Base-by-base conservation (phyloP, 768 basidiomycete species). In the Naganishia randhawae region DNA sequence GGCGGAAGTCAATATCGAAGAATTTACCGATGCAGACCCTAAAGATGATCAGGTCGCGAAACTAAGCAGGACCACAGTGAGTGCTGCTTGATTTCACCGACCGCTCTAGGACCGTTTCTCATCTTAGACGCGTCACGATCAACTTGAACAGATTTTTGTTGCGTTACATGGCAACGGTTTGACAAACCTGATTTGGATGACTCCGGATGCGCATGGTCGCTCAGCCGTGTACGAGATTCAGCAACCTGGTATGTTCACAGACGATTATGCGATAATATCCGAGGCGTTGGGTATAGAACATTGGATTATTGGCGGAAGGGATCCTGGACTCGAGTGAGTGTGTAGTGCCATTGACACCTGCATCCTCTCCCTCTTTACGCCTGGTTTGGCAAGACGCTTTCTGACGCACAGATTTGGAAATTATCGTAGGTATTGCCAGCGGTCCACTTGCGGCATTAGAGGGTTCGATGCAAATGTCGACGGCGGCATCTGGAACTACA, bases 131-230 rank as follows among this genome's bases (percentile, higher is more conserved):
- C 14, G 35, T 41, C 37, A 6, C 17, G 2, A 6, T 35, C 53
- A 9, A 33, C 50, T 39, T 32, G 31, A 4, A 50, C 55, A 74
- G 72, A 73, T 73, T 27, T 62, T 75, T 17, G 66, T 75, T 25
- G 50, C 61, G 7, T 42, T 75, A n/a, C 74, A 75, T 45, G 74
- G 74, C 2, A 75, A 75, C 53, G 74, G 74, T 42, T 51, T 75
- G 22, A 75, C 74, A 1, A 70, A 73, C 50, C 63, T 66, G 19
- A 42, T 75, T 17, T 75, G 72, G 72, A 71, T 75, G 71, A 67
- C 69, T 50, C 70, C 74, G 4, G 63, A 45, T 33, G 37, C 45
- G 0, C 31, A 53, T 17, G 65, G 62, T 31, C 65, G 66, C 22
- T 66, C 70, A n/a, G 39, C 67, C 13, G 65, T 70, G 2, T 70